Percentiles rank a stretch among this genome's conserved stretches.
These are phyloP conservation scores for Westerdykella ornata DNA, from an alignment of 2,329 filamentous ascomycete species.

Conservation along the genomic window DNA sequence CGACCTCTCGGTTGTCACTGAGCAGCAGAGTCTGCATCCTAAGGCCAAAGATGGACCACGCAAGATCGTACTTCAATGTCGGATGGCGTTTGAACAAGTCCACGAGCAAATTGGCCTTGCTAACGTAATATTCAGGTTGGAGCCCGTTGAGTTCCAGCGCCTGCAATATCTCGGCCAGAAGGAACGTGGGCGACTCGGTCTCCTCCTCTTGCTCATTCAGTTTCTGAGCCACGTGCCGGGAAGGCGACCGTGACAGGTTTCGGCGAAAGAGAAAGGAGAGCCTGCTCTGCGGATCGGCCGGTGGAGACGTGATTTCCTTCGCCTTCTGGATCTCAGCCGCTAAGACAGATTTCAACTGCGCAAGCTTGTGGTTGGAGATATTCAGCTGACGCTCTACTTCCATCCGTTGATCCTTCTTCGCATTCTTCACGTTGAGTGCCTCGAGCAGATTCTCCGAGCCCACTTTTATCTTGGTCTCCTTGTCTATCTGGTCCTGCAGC, in stretches of 20 bases:
- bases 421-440: constrained; percentile 87
- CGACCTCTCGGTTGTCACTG: constrained; percentile 91
- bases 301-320: constrained; percentile 47
- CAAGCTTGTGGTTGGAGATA: constrained; percentile 70
- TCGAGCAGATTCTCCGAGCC: constrained; percentile 97
- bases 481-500: constrained; percentile 78
- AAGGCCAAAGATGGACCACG: constrained; percentile 90
- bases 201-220: constrained; percentile 63
- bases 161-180: constrained; percentile 82
- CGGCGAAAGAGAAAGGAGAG: constrained; percentile 53
- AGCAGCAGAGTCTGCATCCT: constrained; percentile 93
- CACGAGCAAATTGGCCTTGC: constrained; percentile 85
- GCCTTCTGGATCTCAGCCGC: constrained; percentile 55
- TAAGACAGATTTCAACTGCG: constrained; percentile 52
- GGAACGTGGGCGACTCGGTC: constrained; percentile 83
- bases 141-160: constrained; percentile 82
- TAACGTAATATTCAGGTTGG: constrained; percentile 91
- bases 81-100: constrained; percentile 91
- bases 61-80: constrained; percentile 90
- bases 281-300: constrained; percentile 45
- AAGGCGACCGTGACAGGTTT: constrained; percentile 50
- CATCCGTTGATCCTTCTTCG: constrained; percentile 65
- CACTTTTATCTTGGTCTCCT: constrained; percentile 96
- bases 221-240: constrained; percentile 41
- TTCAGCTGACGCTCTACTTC: constrained; percentile 75